These are phyloP conservation scores for Brachypodium distachyon DNA, from an alignment of 202 grass and related monocot species.

Conservation along the genomic window DNA sequence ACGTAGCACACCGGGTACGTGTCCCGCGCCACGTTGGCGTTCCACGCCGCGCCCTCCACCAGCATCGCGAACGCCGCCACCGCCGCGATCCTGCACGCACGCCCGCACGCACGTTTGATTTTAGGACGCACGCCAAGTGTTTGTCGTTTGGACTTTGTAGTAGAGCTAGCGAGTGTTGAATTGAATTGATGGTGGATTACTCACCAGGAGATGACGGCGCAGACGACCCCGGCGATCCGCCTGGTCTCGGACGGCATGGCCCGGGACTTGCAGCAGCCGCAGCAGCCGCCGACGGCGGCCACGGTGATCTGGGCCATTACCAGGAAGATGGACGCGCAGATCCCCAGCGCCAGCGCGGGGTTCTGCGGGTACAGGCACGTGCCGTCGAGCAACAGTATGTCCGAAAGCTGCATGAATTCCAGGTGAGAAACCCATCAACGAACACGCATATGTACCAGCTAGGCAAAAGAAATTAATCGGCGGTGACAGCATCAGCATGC, in stretches of 20 bases:
- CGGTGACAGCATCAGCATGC: background rate
- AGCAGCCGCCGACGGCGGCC: conserved; percentile 39
- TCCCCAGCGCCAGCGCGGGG: conserved; percentile 24
- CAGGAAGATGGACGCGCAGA: conserved; percentile 36
- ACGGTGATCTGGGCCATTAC: conserved; percentile 23
- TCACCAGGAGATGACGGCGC: conserved; percentile 52
- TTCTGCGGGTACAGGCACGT: conserved; percentile 31
- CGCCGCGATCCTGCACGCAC: conserved; percentile 39
- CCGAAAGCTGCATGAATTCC: background rate
- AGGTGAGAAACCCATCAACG: background rate
- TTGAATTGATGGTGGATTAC: background rate
- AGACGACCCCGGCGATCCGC: conserved; percentile 29
- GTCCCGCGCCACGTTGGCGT: conserved; percentile 4
- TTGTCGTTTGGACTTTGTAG: background rate
- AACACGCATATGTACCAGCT: background rate
- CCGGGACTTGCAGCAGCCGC: conserved; percentile 46
- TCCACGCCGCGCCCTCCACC: conserved; percentile 11
- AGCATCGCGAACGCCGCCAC: conserved; percentile 29
- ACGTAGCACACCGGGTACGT: conserved; percentile 7
- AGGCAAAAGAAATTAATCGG: background rate
- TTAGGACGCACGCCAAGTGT: background rate
- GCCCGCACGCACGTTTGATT: background rate
- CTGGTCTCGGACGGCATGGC: conserved; percentile 28
- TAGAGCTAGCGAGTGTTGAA: background rate
- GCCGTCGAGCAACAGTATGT: background rate